phyloP scores from a whole-genome alignment of 2,329 filamentous ascomycete species.

The Arthroderma sp. region DNA sequence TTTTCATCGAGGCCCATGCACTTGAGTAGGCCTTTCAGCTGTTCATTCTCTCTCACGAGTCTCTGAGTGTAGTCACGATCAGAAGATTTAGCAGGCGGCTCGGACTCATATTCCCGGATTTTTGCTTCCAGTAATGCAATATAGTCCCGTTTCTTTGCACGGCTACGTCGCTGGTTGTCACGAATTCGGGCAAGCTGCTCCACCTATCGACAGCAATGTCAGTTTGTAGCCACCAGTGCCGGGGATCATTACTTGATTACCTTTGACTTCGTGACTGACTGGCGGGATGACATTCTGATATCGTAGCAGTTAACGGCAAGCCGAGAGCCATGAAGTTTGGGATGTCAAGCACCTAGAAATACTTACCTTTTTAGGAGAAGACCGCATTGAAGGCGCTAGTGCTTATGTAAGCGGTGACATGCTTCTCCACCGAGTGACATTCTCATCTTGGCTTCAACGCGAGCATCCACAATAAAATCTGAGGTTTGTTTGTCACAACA shows the following conservation, averaged over 20 bases:
- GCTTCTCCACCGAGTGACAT: neutral
- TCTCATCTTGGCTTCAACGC: neutral
- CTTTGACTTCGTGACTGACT: neutral
- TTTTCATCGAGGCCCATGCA: neutral
- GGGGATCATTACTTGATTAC: neutral
- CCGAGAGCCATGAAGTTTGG: neutral
- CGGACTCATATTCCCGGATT: neutral
- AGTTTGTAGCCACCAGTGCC: neutral
- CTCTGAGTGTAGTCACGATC: neutral
- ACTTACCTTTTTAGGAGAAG: neutral
- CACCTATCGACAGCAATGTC: neutral
- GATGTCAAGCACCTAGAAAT: neutral
- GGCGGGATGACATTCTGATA: neutral
- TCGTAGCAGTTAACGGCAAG: neutral
- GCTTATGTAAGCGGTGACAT: neutral
- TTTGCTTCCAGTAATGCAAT: neutral
- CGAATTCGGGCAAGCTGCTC: neutral
- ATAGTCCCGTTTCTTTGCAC: neutral
- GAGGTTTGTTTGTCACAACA: too few relatives aligned
- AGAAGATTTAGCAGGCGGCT: neutral
- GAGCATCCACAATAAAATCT: too few relatives aligned
- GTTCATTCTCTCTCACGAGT: neutral
- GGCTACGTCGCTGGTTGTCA: neutral
- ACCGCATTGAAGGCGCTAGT: neutral
- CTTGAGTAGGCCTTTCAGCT: neutral